Evolutionary conservation across 1,284 basidiomycete genomes (phyloP).

Genomic region (Ceratobasidium sp.): DNA sequence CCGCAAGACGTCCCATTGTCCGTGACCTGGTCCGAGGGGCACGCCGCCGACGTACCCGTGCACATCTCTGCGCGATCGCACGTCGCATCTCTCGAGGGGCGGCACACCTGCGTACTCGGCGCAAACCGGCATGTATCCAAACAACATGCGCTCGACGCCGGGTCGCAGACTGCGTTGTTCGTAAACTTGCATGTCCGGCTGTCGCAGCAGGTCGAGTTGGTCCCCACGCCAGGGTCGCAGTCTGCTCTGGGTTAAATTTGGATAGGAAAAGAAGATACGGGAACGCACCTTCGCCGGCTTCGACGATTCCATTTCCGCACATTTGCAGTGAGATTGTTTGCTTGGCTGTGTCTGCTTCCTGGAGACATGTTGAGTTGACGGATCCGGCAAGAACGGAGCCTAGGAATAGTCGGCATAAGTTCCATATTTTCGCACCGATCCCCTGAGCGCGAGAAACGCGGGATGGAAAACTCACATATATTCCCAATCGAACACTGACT

Average conservation of each 20-base stretch:
- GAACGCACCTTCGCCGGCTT: constrained; percentile 56
- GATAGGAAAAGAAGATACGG: neutral
- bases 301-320: constrained; percentile 85
- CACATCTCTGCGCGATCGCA: constrained; percentile 88
- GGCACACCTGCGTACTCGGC: constrained; percentile 69
- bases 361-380: constrained; percentile 70
- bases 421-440: neutral
- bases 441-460: neutral
- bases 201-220: constrained; percentile 80
- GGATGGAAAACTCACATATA: constrained; percentile 69
- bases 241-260: constrained; percentile 69
- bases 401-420: neutral
- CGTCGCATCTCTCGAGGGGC: constrained; percentile 70
- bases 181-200: constrained; percentile 81
- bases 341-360: constrained; percentile 62
- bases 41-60: constrained; percentile 72
- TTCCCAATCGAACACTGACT: constrained; percentile 87
- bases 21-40: constrained; percentile 74
- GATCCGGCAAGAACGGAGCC: constrained; percentile 36
- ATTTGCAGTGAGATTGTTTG: constrained; percentile 70
- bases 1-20: constrained; percentile 82
- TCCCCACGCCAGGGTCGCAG: constrained; percentile 82
- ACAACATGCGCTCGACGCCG: constrained; percentile 81
- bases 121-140: constrained; percentile 76
- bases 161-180: constrained; percentile 80